These are phyloP conservation scores for Osmanthus fragrans DNA, from an alignment of 257 asterid species.

Conservation along the genomic window DNA sequence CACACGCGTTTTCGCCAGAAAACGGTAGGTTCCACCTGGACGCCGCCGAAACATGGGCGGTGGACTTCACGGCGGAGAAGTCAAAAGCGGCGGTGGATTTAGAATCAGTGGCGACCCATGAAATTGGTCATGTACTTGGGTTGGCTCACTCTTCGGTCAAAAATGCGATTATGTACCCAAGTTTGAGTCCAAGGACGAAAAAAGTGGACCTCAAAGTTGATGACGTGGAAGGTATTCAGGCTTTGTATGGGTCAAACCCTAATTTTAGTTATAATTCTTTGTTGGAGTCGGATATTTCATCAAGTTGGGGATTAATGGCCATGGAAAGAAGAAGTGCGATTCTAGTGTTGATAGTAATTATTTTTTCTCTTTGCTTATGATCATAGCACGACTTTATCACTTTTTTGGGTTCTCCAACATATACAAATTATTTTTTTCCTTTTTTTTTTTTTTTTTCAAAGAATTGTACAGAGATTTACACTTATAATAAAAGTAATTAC, in stretches of 20 bases:
- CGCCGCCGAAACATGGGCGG: constrained; percentile 83
- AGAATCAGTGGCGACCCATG: constrained; percentile 96
- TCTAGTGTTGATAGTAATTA: constrained; percentile 15
- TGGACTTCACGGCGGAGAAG: constrained; percentile 52
- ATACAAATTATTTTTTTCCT: not conserved
- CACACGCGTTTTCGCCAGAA: constrained; percentile 93
- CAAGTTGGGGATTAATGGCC: constrained; percentile 39
- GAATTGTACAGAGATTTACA: not conserved
- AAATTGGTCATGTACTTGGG: constrained; percentile 89
- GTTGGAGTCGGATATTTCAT: constrained; percentile 59
- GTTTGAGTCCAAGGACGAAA: constrained; percentile 69
- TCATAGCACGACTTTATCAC: constrained; percentile 3
- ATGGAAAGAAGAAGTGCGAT: constrained; percentile 22
- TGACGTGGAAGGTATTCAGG: constrained; percentile 82
- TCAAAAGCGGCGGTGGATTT: constrained; percentile 77
- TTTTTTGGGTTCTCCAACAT: not conserved
- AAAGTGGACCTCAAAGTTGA: constrained; percentile 72
- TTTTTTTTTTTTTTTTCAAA: not conserved
- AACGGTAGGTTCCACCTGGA: constrained; percentile 85
- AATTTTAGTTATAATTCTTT: constrained; percentile 50
- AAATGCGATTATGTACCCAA: constrained; percentile 88
- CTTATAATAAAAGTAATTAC: constrained; percentile 18
- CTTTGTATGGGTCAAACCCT: constrained; percentile 82
- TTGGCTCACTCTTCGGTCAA: constrained; percentile 80
- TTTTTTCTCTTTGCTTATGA: constrained; percentile 20